phyloP scores from a whole-genome alignment of 768 basidiomycete genomes.

The Boletellus ananiceps region DNA sequence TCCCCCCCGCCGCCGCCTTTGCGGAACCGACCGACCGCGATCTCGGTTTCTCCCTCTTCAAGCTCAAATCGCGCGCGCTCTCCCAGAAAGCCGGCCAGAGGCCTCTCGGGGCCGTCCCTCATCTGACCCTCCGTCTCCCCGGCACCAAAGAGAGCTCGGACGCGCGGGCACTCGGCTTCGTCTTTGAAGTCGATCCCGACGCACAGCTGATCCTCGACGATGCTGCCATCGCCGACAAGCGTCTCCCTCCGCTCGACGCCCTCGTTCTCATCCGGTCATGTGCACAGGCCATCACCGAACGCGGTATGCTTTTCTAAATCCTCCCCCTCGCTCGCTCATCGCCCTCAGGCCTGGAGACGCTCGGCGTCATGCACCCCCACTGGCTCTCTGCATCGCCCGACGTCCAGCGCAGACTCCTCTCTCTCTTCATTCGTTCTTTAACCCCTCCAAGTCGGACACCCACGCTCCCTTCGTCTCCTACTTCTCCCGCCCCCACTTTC shows the following conservation, averaged over 20 bases:
- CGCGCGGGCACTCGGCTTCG: slow-evolving; percentile 47
- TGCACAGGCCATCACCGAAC: slow-evolving; percentile 58
- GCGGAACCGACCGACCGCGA: slow-evolving; percentile 35
- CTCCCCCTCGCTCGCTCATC: slow-evolving; percentile 9
- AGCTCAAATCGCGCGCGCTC: slow-evolving; percentile 39
- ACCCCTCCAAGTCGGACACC: slow-evolving; percentile 28
- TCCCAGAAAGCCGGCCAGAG: slow-evolving; percentile 35
- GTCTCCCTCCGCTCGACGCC: slow-evolving; percentile 59
- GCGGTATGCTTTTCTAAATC: slow-evolving; percentile 42
- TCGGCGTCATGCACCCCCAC: slow-evolving; percentile 82
- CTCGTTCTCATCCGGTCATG: slow-evolving; percentile 63
- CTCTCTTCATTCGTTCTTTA: slow-evolving; percentile 64
- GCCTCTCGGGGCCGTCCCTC: slow-evolving; percentile 38
- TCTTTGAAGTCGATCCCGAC: slow-evolving; percentile 58
- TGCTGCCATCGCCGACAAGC: slow-evolving; percentile 49
- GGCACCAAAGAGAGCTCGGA: slow-evolving; percentile 45
- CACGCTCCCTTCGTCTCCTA: slow-evolving; percentile 50
- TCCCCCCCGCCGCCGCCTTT: slow-evolving; percentile 39
- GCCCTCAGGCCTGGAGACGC: slow-evolving; percentile 64
- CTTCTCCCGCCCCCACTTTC: slow-evolving; percentile 48
- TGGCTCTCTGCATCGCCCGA: slow-evolving; percentile 74
- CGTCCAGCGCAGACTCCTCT: slow-evolving; percentile 64
- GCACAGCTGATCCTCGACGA: slow-evolving; percentile 46
- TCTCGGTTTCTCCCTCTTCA: slow-evolving; percentile 46
- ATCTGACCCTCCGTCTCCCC: slow-evolving; percentile 60